Base-by-base conservation (phyloP, 768 basidiomycete species). In the Xerocomus spinulosus region DNA sequence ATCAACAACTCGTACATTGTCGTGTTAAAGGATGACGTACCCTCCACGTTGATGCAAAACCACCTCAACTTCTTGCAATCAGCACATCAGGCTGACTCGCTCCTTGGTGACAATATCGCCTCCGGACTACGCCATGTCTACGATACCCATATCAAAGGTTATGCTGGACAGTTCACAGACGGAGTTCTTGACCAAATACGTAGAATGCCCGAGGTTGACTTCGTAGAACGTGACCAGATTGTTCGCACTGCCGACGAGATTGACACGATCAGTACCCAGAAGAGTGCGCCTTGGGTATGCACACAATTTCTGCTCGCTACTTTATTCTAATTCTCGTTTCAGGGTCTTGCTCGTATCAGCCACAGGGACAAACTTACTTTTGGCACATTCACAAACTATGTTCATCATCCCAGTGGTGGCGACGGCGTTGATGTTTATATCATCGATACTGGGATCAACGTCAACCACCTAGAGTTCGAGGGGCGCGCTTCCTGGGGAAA, bases 331-430 rank as follows among this genome's bases (percentile, higher is more conserved):
- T 35, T 52, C 14, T 20, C 2, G 3, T 25, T 4, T 49, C 44
- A 96, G 96, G 96, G 96, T 63, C 83, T 99, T 37, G 93, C 96
- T 37, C 87, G 96, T 33, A 80, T 98, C 61, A 93, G 91, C 54
- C 96, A 99, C 72, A 81, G 94, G 37, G 51, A 72, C 12, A 82
- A 69, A 59, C 81, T 99, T 20, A 71, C 73, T 9, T 83, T 98
- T 51, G 68, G 79, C 29, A 97, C 91, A 12, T 97, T 96, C 76
- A 81, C 73, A 48, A 82, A 79, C 64, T 99, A 97, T 68, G 71
- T 79, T 44, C 88, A 86, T 62, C 75, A 89, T 44, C 8, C 61
- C 0, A 29, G 72, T 2, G 93, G 84, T n/a, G 95, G 95, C 47
- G 81, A 88, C 35, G 96, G 94, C 53, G 95, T 99, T 20, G 92